phyloP scores from a whole-genome alignment of 257 asterid species.

The Anisodus acutangulus region DNA sequence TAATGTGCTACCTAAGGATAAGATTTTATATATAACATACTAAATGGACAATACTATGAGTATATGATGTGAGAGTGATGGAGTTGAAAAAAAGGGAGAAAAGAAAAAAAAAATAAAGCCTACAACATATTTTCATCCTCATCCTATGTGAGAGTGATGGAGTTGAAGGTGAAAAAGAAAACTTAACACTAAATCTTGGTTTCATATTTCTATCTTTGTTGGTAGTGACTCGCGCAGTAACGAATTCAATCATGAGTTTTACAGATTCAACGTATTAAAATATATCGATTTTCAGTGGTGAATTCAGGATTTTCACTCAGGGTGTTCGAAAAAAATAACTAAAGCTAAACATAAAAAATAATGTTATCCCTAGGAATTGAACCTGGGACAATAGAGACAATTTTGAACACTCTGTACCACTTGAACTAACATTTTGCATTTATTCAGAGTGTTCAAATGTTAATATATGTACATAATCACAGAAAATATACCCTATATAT shows the following conservation, averaged over 20 bases:
- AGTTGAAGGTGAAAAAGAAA: background rate
- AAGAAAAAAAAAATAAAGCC: background rate
- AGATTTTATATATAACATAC: background rate
- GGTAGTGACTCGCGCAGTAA: background rate
- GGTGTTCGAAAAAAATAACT: too few relatives aligned
- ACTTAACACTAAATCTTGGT: background rate
- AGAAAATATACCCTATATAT: too few relatives aligned
- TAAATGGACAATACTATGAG: background rate
- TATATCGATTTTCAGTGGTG: too few relatives aligned
- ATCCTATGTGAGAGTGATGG: background rate
- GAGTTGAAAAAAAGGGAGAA: background rate
- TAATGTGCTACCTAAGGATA: conserved; percentile 4
- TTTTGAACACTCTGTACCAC: too few relatives aligned
- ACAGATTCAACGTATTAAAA: background rate
- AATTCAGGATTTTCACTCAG: too few relatives aligned
- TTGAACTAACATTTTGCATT: too few relatives aligned
- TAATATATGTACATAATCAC: too few relatives aligned
- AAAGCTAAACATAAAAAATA: too few relatives aligned
- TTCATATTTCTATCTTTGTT: background rate
- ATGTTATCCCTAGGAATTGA: too few relatives aligned
- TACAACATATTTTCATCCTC: background rate
- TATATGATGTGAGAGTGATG: too few relatives aligned
- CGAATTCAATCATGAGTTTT: background rate
- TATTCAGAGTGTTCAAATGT: too few relatives aligned
- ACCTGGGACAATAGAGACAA: too few relatives aligned